Conservation (phyloP, 352 stramenopile genomes). For the Globisporangium radiosum region DNA sequence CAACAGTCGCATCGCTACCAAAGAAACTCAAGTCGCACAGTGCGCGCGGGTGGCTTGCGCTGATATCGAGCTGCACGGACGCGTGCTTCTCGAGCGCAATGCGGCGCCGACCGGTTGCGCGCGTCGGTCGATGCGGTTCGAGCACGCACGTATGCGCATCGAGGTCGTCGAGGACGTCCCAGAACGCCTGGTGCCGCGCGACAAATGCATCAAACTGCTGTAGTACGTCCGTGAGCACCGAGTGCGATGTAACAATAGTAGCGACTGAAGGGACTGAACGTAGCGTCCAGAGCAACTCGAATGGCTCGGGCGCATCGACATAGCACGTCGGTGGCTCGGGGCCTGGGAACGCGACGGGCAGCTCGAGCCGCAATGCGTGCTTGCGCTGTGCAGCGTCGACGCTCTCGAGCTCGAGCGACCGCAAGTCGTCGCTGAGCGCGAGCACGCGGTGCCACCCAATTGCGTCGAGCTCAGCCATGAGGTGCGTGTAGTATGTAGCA, state of each 20-base stretch:
- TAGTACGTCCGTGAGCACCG: constrained; percentile 17
- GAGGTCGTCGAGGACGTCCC: constrained; percentile 69
- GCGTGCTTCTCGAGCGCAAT: constrained; percentile 60
- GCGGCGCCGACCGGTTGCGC: constrained; percentile 50
- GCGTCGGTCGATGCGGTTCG: constrained; percentile 61
- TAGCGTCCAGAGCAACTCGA: constrained; percentile 20
- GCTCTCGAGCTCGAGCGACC: constrained; percentile 41
- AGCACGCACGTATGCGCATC: constrained; percentile 69
- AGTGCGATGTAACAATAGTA: background rate
- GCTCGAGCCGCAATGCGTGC: constrained; percentile 35
- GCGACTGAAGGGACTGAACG: too few species aligned
- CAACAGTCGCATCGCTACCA: constrained; percentile 54
- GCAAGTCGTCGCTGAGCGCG: constrained; percentile 53
- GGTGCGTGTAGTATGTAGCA: constrained; percentile 46
- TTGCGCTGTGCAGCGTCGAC: constrained; percentile 29
- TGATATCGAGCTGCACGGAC: constrained; percentile 72
- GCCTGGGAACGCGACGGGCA: constrained; percentile 36
- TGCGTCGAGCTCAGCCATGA: constrained; percentile 53
- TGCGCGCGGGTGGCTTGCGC: constrained; percentile 27
- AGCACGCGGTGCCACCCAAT: constrained; percentile 55
- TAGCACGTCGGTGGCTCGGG: constrained; percentile 21
- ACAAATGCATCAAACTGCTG: constrained; percentile 53
- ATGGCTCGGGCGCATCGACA: constrained; percentile 50
- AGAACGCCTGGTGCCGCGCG: constrained; percentile 65
- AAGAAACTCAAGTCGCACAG: constrained; percentile 73